Percentiles rank a stretch among this genome's conserved stretches.
Conservation (phyloP, 139 green algal genomes). For the Coelastrella sp. region DNA sequence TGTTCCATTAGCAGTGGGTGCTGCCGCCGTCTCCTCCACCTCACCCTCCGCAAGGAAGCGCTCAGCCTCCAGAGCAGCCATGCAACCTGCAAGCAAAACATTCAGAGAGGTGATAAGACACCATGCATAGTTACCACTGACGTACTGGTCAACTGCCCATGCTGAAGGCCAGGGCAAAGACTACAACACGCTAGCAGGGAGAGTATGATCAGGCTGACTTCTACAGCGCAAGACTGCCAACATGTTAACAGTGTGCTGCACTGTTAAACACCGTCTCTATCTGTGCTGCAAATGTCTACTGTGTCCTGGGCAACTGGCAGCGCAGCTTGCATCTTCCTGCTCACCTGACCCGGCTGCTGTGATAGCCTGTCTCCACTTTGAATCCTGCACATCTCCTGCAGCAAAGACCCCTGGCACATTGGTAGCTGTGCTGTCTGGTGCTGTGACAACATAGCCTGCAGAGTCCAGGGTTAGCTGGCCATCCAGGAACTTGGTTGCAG, state of each 20-base stretch:
- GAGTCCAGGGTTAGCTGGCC: constrained; percentile 79
- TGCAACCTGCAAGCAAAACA: constrained; percentile 65
- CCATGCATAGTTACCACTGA: too few relatives aligned
- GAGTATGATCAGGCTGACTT: too few relatives aligned
- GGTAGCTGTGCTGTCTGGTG: constrained; percentile 69
- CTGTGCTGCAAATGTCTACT: too few relatives aligned
- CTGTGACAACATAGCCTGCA: constrained; percentile 80
- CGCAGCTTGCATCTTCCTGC: not conserved
- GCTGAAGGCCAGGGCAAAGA: too few relatives aligned
- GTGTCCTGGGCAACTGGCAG: not conserved
- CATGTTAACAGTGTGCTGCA: too few relatives aligned
- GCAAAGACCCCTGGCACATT: constrained; percentile 80
- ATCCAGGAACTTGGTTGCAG: constrained; percentile 82
- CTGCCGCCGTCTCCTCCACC: constrained; percentile 32
- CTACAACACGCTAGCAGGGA: too few relatives aligned
- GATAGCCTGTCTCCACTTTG: constrained; percentile 85
- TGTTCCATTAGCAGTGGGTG: not conserved
- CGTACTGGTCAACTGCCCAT: too few relatives aligned
- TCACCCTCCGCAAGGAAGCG: constrained; percentile 64
- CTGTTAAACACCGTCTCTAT: too few relatives aligned
- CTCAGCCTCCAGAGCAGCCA: constrained; percentile 82
- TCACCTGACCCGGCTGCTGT: constrained; percentile 72
- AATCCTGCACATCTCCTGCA: constrained; percentile 81
- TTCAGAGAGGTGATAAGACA: too few relatives aligned
- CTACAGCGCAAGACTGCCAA: too few relatives aligned